A percentile compares a stretch with the other conserved stretches of the same genome.
Conservation (phyloP, 1,284 basidiomycete genomes). For the Ustilago tritici region DNA sequence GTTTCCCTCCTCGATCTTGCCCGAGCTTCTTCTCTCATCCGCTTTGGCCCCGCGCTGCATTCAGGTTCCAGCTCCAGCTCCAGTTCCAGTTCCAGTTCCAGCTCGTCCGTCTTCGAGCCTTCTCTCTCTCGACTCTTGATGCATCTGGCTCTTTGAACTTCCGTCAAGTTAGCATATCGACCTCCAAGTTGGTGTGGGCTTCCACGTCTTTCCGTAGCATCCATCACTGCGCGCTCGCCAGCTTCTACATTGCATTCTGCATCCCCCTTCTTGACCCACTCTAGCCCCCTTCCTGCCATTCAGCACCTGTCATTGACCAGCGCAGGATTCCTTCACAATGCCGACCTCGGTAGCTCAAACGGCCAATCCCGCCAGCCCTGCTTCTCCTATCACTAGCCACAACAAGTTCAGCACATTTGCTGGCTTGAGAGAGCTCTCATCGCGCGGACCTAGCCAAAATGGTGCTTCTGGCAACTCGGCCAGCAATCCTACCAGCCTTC, state of each 20-base stretch:
- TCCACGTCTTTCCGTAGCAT: constrained; percentile 7
- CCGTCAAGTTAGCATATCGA: constrained; percentile 11
- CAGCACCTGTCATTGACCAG: not conserved
- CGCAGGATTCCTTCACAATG: constrained; percentile 15
- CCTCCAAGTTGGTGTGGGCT: constrained; percentile 13
- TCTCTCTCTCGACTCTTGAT: constrained; percentile 12
- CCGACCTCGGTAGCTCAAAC: constrained; percentile 25
- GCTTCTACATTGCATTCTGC: not conserved
- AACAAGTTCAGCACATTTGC: constrained; percentile 62
- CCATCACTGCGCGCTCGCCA: constrained; percentile 7
- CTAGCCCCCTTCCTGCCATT: not conserved
- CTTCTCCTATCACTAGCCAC: constrained; percentile 19
- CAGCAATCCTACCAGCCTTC: constrained; percentile 41
- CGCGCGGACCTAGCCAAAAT: constrained; percentile 19
- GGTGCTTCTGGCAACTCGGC: constrained; percentile 19
- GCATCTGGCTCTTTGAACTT: constrained; percentile 7
- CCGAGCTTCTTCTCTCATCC: not conserved
- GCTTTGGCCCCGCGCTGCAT: not conserved
- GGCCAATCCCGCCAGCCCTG: constrained; percentile 9
- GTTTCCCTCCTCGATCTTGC: not conserved
- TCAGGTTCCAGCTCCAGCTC: not conserved
- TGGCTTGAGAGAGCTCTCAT: constrained; percentile 43
- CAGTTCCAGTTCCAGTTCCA: not conserved
- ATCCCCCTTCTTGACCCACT: not conserved
- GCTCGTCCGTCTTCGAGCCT: not conserved